Evolutionary conservation across 2,329 filamentous ascomycete genomes (phyloP), one percentile per base, ranked within the genome.

Genomic region (Neofusicoccum cordaticola): DNA sequence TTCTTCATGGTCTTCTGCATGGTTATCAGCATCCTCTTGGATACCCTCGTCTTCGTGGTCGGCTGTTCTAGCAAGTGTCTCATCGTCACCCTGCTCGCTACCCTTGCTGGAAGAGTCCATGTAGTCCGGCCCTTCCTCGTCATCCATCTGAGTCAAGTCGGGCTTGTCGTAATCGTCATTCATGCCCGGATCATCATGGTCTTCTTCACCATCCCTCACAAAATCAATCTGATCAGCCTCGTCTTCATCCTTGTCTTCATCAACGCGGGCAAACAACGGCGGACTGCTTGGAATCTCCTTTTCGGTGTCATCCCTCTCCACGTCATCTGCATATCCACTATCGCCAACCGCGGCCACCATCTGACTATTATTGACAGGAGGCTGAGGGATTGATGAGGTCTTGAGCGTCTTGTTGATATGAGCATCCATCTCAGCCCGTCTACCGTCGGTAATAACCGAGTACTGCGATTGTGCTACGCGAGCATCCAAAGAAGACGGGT

Each of bases 401-500:
- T 62, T 53, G 22, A 65, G 56, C 2, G 53, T 48, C 45, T 52
- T 72, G 75, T 37, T 37, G 4, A 53, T 37, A 11, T 53, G 61
- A 22, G 50, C 61, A 27, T 63, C 61, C 13, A 63, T 53, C 50
- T 53, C 39, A 17, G 61, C 50, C 3, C 50, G 48, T 17, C 17
- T 63, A 12, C 61, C 50, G 39, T 52, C 61, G 19, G 61, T 53
- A 17, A 63, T 53, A 7, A 53, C 39, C 3, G 65, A 66, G 22
- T 61, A 50, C 13, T 66, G 75, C 15, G 76, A 77, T 56, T 77
- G 74, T 45, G 75, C 70, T 47, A 78, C 73, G 52, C 72, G 75
- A 44, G 74, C 67, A 2, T 73, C 75, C 4, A 75, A 72, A 11
- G 76, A 79, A 1, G 79, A 79, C 19, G 73, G 72, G n/a, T 77